A percentile compares a stretch with the other conserved stretches of the same genome.
Evolutionary conservation across 257 asterid species (phyloP).

Genomic region (Lycium ferocissimum): DNA sequence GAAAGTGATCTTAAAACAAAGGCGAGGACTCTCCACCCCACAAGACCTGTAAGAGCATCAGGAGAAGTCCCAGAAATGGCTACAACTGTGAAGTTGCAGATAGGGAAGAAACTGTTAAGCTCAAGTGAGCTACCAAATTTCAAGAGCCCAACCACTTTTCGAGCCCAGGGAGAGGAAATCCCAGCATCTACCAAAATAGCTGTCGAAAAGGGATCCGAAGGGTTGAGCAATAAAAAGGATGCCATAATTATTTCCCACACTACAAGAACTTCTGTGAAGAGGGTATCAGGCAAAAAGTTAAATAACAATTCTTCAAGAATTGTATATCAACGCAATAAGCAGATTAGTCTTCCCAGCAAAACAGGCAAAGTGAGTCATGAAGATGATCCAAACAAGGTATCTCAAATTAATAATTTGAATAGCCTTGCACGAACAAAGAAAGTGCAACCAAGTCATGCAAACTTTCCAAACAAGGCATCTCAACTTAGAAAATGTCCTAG

Average conservation of each 20-base stretch:
- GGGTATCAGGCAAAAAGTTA: slow-evolving; percentile 18
- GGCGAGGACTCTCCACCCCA: slow-evolving; percentile 6
- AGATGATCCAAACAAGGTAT: slow-evolving; percentile 21
- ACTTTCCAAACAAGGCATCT: slow-evolving; percentile 49
- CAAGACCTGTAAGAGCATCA: slow-evolving; percentile 1
- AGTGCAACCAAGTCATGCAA: slow-evolving; percentile 35
- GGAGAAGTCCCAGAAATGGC: background rate
- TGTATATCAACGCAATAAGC: background rate
- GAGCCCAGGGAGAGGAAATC: background rate
- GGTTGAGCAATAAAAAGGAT: slow-evolving; percentile 14
- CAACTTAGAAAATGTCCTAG: background rate
- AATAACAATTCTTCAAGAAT: background rate
- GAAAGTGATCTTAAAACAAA: slow-evolving; percentile 1
- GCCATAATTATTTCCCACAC: background rate
- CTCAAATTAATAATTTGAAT: slow-evolving; percentile 31
- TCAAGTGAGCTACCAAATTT: slow-evolving; percentile 15
- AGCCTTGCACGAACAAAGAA: background rate
- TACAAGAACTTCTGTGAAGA: slow-evolving; percentile 26
- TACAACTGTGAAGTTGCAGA: slow-evolving; percentile 27
- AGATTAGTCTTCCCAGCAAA: background rate
- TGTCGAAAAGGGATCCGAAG: background rate
- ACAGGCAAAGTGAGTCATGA: background rate
- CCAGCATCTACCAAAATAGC: slow-evolving; percentile 10
- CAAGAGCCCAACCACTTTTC: slow-evolving; percentile 2
- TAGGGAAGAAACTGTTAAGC: slow-evolving; percentile 24